Evolutionary conservation across 257 asterid species (phyloP), one percentile per base, ranked within the genome.

Genomic region (Ocimum tenuiflorum): DNA sequence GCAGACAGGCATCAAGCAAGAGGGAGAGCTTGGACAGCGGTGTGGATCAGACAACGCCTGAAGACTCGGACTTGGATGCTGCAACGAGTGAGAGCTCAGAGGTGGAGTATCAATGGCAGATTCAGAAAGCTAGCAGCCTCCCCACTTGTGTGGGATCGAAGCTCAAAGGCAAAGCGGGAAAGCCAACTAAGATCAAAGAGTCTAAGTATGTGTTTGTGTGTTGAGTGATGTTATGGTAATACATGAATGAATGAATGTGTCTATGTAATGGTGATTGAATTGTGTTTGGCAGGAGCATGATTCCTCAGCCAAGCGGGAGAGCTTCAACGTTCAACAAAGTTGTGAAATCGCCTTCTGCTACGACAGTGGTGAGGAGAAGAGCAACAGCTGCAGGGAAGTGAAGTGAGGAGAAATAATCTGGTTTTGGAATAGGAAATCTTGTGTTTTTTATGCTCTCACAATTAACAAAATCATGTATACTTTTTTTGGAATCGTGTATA

Each of bases 71-170:
- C 50, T 50, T 76, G 38, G 95, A 85, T 19, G 80, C 77, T 47
- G 81, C 80, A 52, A 85, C 86, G n/a, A 85, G 95, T 41, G 91
- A 87, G 65, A 78, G 94, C 52, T 87, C 95, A 9, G 96, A 91
- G 77, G 60, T 70, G 1, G 95, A 91, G 24, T 78, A 75, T 71
- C 76, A 54, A 42, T 77, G 62, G 72, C 88, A 80, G 36, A 36
- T 73, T 62, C 78, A 61, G 20, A 85, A 78, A 61, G 69, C 77
- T 63, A 77, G 65, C 50, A 73, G 60, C 67, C 46, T 65, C 39
- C 68, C 88, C 12, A 77, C 65, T 47, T 73, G 75, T 6, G 19
- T 11, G 8, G 95, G 55, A 48, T 73, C 89, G 11, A 86, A 83
- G 70, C 27, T 79, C 69, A 79, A 29, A 52, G 76, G 45, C 60